Conservation (phyloP, 768 basidiomycete genomes). For the Collybia mongolica region DNA sequence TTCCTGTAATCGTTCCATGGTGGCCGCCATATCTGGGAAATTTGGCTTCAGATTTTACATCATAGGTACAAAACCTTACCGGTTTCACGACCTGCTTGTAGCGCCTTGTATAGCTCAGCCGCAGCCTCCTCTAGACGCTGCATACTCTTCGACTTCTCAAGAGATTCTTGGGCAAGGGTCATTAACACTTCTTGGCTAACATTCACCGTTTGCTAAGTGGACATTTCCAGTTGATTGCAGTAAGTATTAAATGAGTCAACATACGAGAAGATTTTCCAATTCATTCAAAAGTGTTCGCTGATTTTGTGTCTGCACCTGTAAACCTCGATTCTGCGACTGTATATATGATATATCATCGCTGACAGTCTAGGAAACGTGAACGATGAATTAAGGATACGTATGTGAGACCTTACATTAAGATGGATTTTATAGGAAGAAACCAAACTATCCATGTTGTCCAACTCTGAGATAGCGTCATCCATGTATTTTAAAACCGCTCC, state of each 20-base stretch:
- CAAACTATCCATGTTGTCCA: constrained; percentile 87
- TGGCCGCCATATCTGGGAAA: constrained; percentile 87
- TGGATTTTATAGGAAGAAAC: constrained; percentile 96
- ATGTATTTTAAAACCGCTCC: constrained; percentile 81
- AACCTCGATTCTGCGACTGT: constrained; percentile 92
- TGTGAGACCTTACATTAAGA: constrained; percentile 66
- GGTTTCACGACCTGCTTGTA: constrained; percentile 86
- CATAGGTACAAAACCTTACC: constrained; percentile 41
- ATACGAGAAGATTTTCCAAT: constrained; percentile 78
- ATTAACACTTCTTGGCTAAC: constrained; percentile 78
- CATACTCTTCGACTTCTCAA: constrained; percentile 78
- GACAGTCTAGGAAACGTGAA: constrained; percentile 61
- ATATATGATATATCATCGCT: constrained; percentile 94
- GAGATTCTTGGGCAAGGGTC: constrained; percentile 83
- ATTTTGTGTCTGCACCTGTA: constrained; percentile 97
- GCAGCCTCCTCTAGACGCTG: constrained; percentile 79
- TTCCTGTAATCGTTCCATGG: constrained; percentile 89
- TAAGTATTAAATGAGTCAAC: background rate
- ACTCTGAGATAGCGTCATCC: constrained; percentile 84
- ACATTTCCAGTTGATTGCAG: background rate
- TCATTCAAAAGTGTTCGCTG: constrained; percentile 84
- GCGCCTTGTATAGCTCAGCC: constrained; percentile 89
- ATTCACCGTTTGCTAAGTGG: constrained; percentile 83
- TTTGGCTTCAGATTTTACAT: too few relatives aligned
- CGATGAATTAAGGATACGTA: background rate